These are phyloP conservation scores for Mycena venus DNA, from an alignment of 768 basidiomycete genomes.

Conservation along the genomic window DNA sequence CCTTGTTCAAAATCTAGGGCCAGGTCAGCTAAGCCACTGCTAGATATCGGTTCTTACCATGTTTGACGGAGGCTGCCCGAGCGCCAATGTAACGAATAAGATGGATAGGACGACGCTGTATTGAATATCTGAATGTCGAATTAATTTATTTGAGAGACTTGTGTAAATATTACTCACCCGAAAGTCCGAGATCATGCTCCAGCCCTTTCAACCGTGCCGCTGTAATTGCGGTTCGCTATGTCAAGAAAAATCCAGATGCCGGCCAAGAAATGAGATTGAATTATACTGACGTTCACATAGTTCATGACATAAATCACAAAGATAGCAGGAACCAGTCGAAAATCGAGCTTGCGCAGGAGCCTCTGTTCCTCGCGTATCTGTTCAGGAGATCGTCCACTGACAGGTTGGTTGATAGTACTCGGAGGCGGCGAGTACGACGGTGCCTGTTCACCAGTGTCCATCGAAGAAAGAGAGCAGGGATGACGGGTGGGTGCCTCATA, in stretches of 20 bases:
- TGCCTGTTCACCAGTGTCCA: neutral
- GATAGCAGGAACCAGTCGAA: constrained; percentile 58
- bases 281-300: constrained; percentile 58
- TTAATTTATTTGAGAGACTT: neutral
- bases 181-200: constrained; percentile 40
- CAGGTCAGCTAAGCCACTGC: neutral
- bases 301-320: constrained; percentile 64
- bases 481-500: neutral
- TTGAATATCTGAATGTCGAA: constrained; percentile 2
- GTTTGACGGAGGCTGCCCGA: constrained; percentile 60
- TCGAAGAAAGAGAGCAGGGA: neutral
- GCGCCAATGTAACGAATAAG: constrained; percentile 53
- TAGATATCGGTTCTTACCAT: constrained; percentile 47
- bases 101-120: constrained; percentile 21
- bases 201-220: constrained; percentile 48
- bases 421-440: neutral
- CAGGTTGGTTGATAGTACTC: constrained; percentile 4
- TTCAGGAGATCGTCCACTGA: neutral
- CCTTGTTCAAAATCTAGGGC: constrained; percentile 27
- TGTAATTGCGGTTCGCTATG: constrained; percentile 42
- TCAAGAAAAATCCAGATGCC: neutral
- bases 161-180: neutral
- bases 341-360: constrained; percentile 59
- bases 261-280: neutral
- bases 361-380: constrained; percentile 5